Conservation (phyloP, 768 basidiomycete genomes). For the Lactifluus hygrophoroides region DNA sequence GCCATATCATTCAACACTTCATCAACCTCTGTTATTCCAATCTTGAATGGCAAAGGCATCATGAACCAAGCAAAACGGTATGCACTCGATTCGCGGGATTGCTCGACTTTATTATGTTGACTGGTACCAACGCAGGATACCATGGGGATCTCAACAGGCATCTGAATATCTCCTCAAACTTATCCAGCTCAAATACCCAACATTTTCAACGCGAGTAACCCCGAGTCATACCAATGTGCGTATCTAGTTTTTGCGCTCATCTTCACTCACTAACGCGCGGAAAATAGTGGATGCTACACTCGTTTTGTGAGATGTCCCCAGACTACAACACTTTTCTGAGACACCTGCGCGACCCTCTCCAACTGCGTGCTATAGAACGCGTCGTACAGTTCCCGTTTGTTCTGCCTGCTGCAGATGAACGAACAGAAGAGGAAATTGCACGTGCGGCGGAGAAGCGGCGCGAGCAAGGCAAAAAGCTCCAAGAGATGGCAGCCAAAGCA, state of each 20-base stretch:
- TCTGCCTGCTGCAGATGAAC: constrained; percentile 56
- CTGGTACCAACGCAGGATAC: constrained; percentile 56
- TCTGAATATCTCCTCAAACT: constrained; percentile 90
- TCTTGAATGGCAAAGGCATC: constrained; percentile 73
- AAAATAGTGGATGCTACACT: constrained; percentile 84
- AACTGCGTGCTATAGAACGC: constrained; percentile 54
- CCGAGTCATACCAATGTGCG: constrained; percentile 66
- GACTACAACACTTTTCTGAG: constrained; percentile 69
- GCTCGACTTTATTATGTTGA: background rate
- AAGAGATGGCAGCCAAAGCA: constrained; percentile 83
- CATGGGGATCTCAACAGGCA: constrained; percentile 88
- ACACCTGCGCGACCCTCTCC: constrained; percentile 54
- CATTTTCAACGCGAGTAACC: constrained; percentile 81
- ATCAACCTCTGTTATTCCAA: constrained; percentile 84
- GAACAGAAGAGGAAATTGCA: constrained; percentile 84
- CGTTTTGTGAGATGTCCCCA: constrained; percentile 72
- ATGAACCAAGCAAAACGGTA: constrained; percentile 84
- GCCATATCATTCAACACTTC: constrained; percentile 88
- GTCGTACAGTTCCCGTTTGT: constrained; percentile 87
- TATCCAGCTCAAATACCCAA: constrained; percentile 91
- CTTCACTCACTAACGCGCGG: background rate
- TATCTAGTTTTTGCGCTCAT: constrained; percentile 2
- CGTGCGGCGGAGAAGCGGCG: constrained; percentile 67
- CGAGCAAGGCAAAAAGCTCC: constrained; percentile 82
- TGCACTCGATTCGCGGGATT: constrained; percentile 10